Conservation (phyloP, 2,329 filamentous ascomycete species). For the Ophiocordyceps robertsii region DNA sequence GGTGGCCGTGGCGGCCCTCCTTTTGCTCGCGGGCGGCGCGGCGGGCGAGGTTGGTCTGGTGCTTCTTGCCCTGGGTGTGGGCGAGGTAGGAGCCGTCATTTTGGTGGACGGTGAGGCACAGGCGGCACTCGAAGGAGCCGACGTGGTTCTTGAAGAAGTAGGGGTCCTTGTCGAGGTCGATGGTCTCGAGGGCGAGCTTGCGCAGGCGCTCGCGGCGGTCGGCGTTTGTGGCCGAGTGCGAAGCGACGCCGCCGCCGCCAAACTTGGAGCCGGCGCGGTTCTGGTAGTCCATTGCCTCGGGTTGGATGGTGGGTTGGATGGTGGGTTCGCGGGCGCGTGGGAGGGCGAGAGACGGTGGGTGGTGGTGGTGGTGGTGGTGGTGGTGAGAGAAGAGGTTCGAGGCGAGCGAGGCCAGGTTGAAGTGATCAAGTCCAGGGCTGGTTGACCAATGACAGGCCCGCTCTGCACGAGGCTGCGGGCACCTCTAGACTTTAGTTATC, state of each 20-base stretch:
- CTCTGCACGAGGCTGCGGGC: too few relatives aligned
- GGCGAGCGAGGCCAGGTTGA: too few relatives aligned
- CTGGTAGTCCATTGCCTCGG: slow-evolving; percentile 54
- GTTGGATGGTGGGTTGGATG: too few relatives aligned
- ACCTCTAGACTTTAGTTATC: too few relatives aligned
- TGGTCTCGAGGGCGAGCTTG: slow-evolving; percentile 95
- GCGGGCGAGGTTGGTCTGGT: slow-evolving; percentile 94
- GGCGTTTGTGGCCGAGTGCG: slow-evolving; percentile 83
- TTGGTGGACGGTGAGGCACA: slow-evolving; percentile 94
- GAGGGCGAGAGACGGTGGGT: too few relatives aligned
- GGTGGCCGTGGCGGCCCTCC: slow-evolving; percentile 57
- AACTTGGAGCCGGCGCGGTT: slow-evolving; percentile 97
- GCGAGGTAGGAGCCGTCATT: slow-evolving; percentile 98
- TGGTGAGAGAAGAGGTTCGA: too few relatives aligned
- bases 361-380: slow-evolving; percentile 16
- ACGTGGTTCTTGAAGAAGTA: slow-evolving; percentile 99
- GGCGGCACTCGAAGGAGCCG: slow-evolving; percentile 91
- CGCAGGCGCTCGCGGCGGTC: slow-evolving; percentile 94
- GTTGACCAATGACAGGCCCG: too few relatives aligned
- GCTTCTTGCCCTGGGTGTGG: slow-evolving; percentile 96
- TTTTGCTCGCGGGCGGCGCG: slow-evolving; percentile 92
- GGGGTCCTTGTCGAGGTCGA: slow-evolving; percentile 97
- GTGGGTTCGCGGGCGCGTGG: too few relatives aligned
- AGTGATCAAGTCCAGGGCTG: too few relatives aligned
- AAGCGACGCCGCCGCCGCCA: slow-evolving; percentile 92